phyloP scores from a whole-genome alignment of 129 eudicot species.

The Tagetes patula region DNA sequence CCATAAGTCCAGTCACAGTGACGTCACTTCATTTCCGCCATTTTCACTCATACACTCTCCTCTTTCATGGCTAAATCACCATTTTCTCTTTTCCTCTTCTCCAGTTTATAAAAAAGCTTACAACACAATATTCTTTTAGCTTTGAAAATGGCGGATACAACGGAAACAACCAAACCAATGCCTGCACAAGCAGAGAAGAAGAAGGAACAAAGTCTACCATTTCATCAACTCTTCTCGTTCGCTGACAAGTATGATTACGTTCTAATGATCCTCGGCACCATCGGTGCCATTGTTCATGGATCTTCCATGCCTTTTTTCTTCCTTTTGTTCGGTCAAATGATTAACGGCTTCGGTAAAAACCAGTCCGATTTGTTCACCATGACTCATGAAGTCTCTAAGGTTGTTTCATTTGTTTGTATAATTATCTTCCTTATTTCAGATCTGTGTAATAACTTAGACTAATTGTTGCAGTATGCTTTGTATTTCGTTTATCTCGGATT shows the following conservation, averaged over 20 bases:
- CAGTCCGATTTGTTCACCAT: slow-evolving; percentile 77
- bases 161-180: slow-evolving; percentile 60
- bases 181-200: slow-evolving; percentile 76
- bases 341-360: slow-evolving; percentile 93
- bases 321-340: slow-evolving; percentile 87
- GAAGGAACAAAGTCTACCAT: slow-evolving; percentile 84
- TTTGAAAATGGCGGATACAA: slow-evolving; percentile 53
- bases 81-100: background rate
- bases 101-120: background rate
- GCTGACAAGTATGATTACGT: slow-evolving; percentile 67
- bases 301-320: slow-evolving; percentile 99
- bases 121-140: background rate
- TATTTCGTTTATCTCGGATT: slow-evolving; percentile 96
- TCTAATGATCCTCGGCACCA: slow-evolving; percentile 69
- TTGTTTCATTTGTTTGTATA: background rate
- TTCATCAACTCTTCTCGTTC: slow-evolving; percentile 73
- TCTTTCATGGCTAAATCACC: slow-evolving; percentile 20
- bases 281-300: slow-evolving; percentile 91
- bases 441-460: slow-evolving; percentile 21
- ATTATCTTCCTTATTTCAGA: slow-evolving; percentile 10
- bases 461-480: slow-evolving; percentile 81
- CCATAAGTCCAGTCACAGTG: slow-evolving; percentile 29
- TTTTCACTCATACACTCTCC: slow-evolving; percentile 24
- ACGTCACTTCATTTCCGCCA: slow-evolving; percentile 16
- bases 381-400: slow-evolving; percentile 98